Evolutionary conservation across 306 rosid genomes (phyloP).

Genomic region (Vicia sativa): DNA sequence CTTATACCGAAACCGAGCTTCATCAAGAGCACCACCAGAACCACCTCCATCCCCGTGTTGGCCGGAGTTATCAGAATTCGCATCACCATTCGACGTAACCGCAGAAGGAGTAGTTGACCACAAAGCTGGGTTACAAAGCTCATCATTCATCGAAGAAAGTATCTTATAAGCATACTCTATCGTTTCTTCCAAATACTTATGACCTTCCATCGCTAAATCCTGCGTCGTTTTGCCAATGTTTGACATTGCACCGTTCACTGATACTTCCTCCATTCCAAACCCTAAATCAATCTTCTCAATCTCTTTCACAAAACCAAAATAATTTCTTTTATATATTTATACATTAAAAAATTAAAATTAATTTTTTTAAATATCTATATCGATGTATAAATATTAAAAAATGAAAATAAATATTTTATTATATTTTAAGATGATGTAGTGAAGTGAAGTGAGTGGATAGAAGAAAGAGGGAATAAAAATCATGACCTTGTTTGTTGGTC

Average conservation of each 20-base stretch:
- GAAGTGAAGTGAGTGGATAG: constrained; percentile 36
- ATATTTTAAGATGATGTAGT: not conserved
- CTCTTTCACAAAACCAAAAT: too few species aligned
- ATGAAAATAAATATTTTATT: too few species aligned
- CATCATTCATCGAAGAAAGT: constrained; percentile 96
- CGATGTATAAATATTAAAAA: too few species aligned
- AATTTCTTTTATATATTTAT: too few species aligned
- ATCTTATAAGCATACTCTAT: constrained; percentile 84
- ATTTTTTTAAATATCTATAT: too few species aligned
- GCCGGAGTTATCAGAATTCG: constrained; percentile 58
- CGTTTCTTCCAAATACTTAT: constrained; percentile 79
- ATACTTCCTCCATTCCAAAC: constrained; percentile 59
- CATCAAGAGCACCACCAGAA: constrained; percentile 82
- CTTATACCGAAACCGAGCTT: constrained; percentile 77
- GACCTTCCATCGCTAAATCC: constrained; percentile 85
- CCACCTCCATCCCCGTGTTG: constrained; percentile 53
- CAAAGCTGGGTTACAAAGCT: constrained; percentile 81
- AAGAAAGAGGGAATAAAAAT: constrained; percentile 28
- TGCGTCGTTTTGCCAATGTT: constrained; percentile 56
- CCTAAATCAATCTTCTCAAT: too few species aligned
- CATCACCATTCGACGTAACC: constrained; percentile 57
- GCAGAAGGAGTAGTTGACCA: constrained; percentile 66
- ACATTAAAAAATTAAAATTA: too few species aligned
- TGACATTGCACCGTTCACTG: constrained; percentile 32
- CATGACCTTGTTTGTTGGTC: constrained; percentile 54